Evolutionary conservation across 169 alveolate species (phyloP).

Genomic region (Plasmodium coatneyi): DNA sequence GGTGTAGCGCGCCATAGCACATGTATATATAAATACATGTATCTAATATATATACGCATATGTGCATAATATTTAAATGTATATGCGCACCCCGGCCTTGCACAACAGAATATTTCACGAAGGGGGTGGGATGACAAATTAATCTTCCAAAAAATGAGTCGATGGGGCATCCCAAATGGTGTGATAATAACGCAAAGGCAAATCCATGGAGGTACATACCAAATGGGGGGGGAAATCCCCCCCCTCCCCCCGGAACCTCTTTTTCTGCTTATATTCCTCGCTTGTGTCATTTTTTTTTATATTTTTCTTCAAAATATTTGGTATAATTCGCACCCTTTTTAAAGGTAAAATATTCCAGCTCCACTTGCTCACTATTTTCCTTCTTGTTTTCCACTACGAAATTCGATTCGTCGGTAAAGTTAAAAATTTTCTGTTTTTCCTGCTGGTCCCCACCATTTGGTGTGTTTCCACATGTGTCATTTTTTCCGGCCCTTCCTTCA

Average conservation of each 20-base stretch:
- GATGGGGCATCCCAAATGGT: neutral
- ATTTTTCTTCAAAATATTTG: slow-evolving; percentile 42
- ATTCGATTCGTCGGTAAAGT: slow-evolving; percentile 44
- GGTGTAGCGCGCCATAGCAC: neutral
- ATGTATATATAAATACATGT: neutral
- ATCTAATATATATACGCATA: neutral
- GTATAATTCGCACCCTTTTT: slow-evolving; percentile 73
- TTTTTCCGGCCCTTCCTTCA: neutral
- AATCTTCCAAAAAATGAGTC: neutral
- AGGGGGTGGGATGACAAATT: neutral
- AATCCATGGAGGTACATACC: neutral
- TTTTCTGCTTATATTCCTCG: neutral
- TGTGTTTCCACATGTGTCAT: neutral
- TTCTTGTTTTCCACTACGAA: slow-evolving; percentile 63
- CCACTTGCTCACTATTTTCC: slow-evolving; percentile 33
- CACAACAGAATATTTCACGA: neutral
- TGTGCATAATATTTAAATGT: neutral
- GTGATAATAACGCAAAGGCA: neutral
- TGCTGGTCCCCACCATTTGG: neutral
- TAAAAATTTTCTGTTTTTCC: slow-evolving; percentile 23
- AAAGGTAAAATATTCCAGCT: slow-evolving; percentile 67
- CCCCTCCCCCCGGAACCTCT: neutral
- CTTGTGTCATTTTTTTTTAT: slow-evolving; percentile 7
- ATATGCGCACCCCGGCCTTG: neutral
- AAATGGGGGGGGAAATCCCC: neutral